These are phyloP conservation scores for Cephalotrichum gorgonifer DNA, from an alignment of 2,329 filamentous ascomycete species.

Conservation along the genomic window DNA sequence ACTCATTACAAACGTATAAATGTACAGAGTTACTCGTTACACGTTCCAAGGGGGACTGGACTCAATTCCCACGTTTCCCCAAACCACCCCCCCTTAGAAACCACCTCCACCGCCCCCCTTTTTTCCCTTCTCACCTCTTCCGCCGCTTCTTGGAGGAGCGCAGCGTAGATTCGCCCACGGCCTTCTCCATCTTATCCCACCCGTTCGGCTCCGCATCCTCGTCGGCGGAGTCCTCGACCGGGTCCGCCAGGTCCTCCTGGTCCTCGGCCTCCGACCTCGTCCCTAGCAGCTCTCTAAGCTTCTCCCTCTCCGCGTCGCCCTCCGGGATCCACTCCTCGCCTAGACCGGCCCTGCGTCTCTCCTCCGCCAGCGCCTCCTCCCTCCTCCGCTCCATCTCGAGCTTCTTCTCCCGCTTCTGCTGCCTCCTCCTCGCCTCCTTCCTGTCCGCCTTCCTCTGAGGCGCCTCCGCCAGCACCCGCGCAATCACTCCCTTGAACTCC, in stretches of 20 bases:
- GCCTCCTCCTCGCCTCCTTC: not conserved
- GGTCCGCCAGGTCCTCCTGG: not conserved
- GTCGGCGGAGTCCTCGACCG: not conserved
- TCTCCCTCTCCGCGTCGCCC: not conserved
- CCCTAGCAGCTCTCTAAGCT: not conserved
- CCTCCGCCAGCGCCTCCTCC: not conserved
- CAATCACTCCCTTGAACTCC: not conserved
- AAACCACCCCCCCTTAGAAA: too few species aligned
- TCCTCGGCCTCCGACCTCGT: not conserved
- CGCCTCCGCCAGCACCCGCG: not conserved
- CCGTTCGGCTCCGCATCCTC: not conserved
- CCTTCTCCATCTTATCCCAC: not conserved
- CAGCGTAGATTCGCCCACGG: too few species aligned
- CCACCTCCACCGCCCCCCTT: too few species aligned
- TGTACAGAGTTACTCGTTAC: too few species aligned
- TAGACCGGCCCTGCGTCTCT: not conserved
- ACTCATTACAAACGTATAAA: too few species aligned
- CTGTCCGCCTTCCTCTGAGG: not conserved
- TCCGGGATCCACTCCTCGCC: not conserved
- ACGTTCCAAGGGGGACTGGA: too few species aligned
- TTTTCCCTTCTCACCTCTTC: not conserved
- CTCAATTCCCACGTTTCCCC: too few species aligned
- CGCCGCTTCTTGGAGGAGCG: not conserved
- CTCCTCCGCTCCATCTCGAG: not conserved
- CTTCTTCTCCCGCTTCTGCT: not conserved